Base-by-base conservation (phyloP, 257 asterid species). In the Ophiorrhiza pumila region DNA sequence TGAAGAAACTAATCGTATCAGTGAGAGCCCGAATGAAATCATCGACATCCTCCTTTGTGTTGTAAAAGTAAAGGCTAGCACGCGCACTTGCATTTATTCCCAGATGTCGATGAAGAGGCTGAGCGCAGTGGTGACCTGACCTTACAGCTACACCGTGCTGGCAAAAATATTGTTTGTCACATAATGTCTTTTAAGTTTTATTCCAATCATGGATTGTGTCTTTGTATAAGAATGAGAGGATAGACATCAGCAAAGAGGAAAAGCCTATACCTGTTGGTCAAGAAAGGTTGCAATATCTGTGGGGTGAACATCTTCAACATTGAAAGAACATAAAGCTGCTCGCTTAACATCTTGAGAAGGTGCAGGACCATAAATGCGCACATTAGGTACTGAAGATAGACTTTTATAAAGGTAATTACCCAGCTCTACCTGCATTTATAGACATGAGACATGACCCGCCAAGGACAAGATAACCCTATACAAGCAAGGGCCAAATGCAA, bases 111-210 rank as follows among this genome's bases (percentile, higher is more conserved):
- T 94, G 98, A 46, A 94, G 95, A 63, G 96, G 97, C 80, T 91
- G 98, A 31, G 99, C 99, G 41, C 99, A 94, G 71, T 94, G 98
- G 77, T 91, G 99, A 3, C 99, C 98, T 8, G 99, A 90, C 81
- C 99, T 86, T 71, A 94, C 80, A 27, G 96, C 99, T 23, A 94
- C 85, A 32, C 95, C 85, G 50, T 94, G 97, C 97, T 94, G 97
- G 60, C 70, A 74, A 69, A 32, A 3, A 27, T 4, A 45, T 31
- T 7, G 60, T 43, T 31, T 66, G 61, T 25, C 37, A 46, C 6
- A 37, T 2, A 8, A 37, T 22, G 42, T 35, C 27, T 23, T 37
- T 25, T 11, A 17, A 59, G 27, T 41, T 50, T 22, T 8, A 39
- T 1, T 39, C 53, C 20, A 22, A 47, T 20, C 20, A 50, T 29